Evolutionary conservation across 176 grass and related monocot species (phyloP).

Genomic region (Bromus sterilis): DNA sequence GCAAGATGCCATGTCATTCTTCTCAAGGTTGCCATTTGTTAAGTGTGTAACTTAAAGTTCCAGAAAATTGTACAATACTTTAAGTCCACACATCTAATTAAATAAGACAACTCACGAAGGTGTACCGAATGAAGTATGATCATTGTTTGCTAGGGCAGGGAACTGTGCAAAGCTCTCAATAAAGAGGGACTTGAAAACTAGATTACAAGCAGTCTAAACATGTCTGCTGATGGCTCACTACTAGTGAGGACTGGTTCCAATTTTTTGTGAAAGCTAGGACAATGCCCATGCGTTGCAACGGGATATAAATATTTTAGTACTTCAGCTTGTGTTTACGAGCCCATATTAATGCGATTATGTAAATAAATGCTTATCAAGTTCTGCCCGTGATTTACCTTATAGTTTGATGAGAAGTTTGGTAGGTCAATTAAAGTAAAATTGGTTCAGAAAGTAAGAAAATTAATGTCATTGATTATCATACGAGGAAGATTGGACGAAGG

Average conservation of each 20-base stretch:
- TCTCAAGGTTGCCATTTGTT: not conserved
- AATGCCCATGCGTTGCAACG: too few species aligned
- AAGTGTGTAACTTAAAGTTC: not conserved
- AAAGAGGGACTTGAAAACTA: not conserved
- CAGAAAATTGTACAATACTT: constrained; percentile 2
- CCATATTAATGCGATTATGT: too few species aligned
- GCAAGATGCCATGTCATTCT: not conserved
- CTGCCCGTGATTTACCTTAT: too few species aligned
- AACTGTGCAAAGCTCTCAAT: not conserved
- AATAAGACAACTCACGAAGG: not conserved
- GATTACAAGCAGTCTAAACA: not conserved
- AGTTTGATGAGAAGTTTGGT: too few species aligned
- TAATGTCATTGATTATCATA: too few species aligned
- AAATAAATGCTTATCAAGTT: too few species aligned
- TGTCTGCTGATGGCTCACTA: not conserved
- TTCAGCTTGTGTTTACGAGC: too few species aligned
- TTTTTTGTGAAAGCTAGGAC: not conserved
- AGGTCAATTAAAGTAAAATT: too few species aligned
- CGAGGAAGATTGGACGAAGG: too few species aligned
- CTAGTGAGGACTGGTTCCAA: not conserved
- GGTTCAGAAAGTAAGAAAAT: too few species aligned
- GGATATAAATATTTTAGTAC: too few species aligned
- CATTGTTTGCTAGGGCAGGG: not conserved
- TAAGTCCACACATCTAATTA: not conserved
- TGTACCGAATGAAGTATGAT: not conserved